Conservation (phyloP, 2,329 filamentous ascomycete species). For the Bertia moriformis region DNA sequence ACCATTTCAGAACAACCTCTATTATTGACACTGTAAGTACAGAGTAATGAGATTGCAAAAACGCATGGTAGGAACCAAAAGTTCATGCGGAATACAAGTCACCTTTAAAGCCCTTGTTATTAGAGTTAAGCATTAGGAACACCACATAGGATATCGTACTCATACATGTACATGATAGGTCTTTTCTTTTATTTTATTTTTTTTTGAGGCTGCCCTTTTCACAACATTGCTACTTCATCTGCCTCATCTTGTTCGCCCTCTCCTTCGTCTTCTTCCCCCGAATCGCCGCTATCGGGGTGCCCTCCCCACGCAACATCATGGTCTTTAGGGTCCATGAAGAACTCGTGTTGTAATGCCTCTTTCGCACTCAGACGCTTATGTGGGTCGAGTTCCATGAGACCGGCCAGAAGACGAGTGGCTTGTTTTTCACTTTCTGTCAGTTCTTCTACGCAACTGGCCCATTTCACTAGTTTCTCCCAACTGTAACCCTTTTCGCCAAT, state of each 20-base stretch:
- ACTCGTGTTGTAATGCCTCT: constrained; percentile 39
- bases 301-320: constrained; percentile 23
- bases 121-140: too few species aligned
- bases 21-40: too few species aligned
- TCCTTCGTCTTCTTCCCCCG: constrained; percentile 10
- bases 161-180: too few species aligned
- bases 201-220: too few species aligned
- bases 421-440: constrained; percentile 35
- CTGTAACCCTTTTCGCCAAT: constrained; percentile 54
- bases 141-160: not conserved
- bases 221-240: constrained; percentile 1
- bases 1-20: too few species aligned
- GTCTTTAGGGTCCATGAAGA: constrained; percentile 18
- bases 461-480: constrained; percentile 58
- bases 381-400: constrained; percentile 41
- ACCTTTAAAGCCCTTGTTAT: too few species aligned
- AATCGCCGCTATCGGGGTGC: constrained; percentile 16
- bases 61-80: too few species aligned
- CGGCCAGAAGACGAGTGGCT: constrained; percentile 37
- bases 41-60: too few species aligned
- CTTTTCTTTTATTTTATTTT: too few species aligned
- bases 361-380: constrained; percentile 37
- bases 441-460: constrained; percentile 46
- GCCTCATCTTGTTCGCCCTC: constrained; percentile 17
- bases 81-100: too few species aligned